Evolutionary conservation across 345 rosid species (phyloP), one percentile per base, ranked within the genome.

Genomic region (Boechera retrofracta): DNA sequence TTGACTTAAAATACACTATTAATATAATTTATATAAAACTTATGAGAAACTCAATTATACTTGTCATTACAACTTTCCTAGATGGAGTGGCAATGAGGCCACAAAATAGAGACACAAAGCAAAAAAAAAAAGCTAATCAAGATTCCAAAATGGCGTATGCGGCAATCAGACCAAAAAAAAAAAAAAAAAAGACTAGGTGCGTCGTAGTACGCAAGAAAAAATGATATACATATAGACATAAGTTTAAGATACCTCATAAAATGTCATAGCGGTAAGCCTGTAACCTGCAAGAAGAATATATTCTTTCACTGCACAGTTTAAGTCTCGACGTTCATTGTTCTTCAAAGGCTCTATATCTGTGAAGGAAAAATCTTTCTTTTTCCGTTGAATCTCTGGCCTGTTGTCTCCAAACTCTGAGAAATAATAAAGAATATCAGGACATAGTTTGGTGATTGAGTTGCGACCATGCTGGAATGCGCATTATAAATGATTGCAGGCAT

Each of bases 191-290:
- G 18, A 42, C 45, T 13, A 69, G 38, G 63, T 52, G 49, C 48
- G 59, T 64, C 59, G 13, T 48, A 36, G 48, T 6, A 56, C 53
- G 32, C 26, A 47, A 59, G 38, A 21, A 32, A 59, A 24, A 55
- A 13, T 3, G 54, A 3, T 59, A 28, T 16, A 41, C 7, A 51
- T 15, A 68, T 57, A 45, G 38, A 39, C 24, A 35, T 61, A 51
- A 49, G 7, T 76, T 13, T 32, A 26, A 73, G 59, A 75, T 81
- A 94, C 98, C 89, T 92, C 98, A 78, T 87, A 94, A 76, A 92
- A 94, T 66, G 97, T 94, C 98, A 94, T 94, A 55, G 97, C 95
- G 36, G 97, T 87, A 75, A 92, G 92, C 80, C 97, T 86, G 77
- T 92, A 94, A 56, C 98, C 98, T 67, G 97, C 98, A 68, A 94